A percentile compares a stretch with the other conserved stretches of the same genome.
Evolutionary conservation across 2,329 filamentous ascomycete genomes (phyloP).

Genomic region (Chalara sp.): DNA sequence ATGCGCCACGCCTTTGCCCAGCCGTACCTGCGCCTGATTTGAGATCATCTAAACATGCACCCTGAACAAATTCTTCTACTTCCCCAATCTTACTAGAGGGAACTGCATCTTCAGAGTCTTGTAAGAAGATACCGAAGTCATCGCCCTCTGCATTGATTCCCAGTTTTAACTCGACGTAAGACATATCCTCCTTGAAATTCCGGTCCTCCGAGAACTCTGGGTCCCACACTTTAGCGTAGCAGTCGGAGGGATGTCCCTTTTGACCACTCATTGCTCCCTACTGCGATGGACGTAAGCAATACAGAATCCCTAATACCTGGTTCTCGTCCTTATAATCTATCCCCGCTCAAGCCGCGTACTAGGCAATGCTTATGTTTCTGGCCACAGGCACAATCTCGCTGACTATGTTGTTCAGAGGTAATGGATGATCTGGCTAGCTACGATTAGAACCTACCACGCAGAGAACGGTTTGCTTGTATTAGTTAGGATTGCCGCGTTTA

Average conservation of each 20-base stretch:
- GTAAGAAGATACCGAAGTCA: neutral
- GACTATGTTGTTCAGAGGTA: neutral
- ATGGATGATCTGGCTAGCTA: neutral
- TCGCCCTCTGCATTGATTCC: neutral
- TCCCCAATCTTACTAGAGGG: neutral
- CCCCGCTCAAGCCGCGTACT: neutral
- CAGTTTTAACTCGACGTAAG: neutral
- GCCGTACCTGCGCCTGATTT: neutral
- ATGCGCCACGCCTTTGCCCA: neutral
- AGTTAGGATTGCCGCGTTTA: neutral
- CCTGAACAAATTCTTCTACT: conserved; percentile 1
- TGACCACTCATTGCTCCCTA: neutral
- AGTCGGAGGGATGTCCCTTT: neutral
- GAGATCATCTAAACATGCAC: neutral
- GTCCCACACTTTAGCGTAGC: neutral
- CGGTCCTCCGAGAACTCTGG: conserved; percentile 1
- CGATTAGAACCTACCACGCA: neutral
- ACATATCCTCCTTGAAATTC: neutral
- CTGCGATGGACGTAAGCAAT: neutral
- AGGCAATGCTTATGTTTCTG: neutral
- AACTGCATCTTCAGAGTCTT: neutral
- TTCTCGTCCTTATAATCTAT: neutral
- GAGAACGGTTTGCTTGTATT: neutral
- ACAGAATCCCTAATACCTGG: neutral
- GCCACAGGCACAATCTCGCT: neutral